Conservation (phyloP, 331 rosid species). For the Spiraea crenata region DNA sequence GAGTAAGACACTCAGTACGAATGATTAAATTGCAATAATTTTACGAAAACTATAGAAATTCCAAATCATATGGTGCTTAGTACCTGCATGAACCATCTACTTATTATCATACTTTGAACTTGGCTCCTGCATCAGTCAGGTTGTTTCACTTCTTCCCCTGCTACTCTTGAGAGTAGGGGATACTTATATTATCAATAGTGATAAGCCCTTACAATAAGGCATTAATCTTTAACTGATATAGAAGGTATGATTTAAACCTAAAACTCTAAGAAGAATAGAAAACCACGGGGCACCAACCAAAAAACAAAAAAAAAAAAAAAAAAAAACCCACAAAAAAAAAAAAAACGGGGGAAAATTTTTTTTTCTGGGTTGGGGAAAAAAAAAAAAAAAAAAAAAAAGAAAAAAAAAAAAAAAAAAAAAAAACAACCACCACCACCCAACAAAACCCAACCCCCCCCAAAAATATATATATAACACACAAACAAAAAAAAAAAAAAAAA, state of each 20-base stretch:
- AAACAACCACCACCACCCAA: too few relatives aligned
- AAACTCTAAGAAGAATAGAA: not conserved
- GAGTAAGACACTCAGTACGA: too few relatives aligned
- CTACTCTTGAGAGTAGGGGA: not conserved
- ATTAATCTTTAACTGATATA: not conserved
- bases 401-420: too few relatives aligned
- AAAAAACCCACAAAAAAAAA: not conserved
- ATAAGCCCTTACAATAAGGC: not conserved
- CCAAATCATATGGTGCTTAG: not conserved
- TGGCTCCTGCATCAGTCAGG: constrained; percentile 14
- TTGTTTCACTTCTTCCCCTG: constrained; percentile 14
- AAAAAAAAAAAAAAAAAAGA: too few relatives aligned
- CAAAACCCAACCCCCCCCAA: too few relatives aligned
- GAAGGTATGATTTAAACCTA: not conserved
- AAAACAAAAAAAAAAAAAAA: not conserved
- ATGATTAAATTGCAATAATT: not conserved
- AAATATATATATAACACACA: too few relatives aligned
- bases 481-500: too few relatives aligned
- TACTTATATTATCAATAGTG: not conserved
- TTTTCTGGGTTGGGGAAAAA: too few relatives aligned
- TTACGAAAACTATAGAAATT: not conserved
- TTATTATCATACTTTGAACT: not conserved
- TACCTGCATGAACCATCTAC: not conserved
- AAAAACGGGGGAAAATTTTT: too few relatives aligned
- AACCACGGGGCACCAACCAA: not conserved